phyloP scores from a whole-genome alignment of 2,329 filamentous ascomycete genomes.

The Alternaria ventricosa region DNA sequence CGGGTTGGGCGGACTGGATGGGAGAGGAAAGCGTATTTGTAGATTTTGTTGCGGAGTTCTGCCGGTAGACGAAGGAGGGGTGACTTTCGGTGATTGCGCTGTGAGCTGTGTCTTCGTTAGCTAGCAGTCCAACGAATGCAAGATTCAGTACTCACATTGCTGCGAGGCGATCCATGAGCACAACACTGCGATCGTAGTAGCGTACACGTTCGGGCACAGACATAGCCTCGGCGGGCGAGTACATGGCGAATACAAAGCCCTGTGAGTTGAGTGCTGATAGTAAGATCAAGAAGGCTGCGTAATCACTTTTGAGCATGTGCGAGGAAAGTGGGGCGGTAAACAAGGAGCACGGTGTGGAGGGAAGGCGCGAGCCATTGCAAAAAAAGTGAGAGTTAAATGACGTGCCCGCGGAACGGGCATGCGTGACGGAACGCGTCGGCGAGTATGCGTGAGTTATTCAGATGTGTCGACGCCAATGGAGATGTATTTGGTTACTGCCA shows the following conservation, averaged over 20 bases:
- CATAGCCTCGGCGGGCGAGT: not conserved
- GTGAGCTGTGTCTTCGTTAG: not conserved
- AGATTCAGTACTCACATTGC: not conserved
- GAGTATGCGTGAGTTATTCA: not conserved
- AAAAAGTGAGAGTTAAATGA: not conserved
- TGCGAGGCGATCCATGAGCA: not conserved
- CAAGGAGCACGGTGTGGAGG: not conserved
- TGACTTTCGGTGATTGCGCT: constrained; percentile 7
- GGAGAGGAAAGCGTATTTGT: constrained; percentile 1
- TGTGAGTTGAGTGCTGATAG: not conserved
- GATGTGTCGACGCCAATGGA: not conserved
- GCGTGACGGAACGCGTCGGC: not conserved
- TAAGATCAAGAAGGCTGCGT: not conserved
- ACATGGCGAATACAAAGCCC: not conserved
- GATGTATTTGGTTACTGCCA: not conserved
- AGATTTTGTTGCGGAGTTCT: constrained; percentile 14
- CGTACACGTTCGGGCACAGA: not conserved
- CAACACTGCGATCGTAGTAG: not conserved
- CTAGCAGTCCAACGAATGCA: not conserved
- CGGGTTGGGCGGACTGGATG: not conserved
- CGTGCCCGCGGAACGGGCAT: not conserved
- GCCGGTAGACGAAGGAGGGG: constrained; percentile 13
- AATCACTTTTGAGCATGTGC: not conserved
- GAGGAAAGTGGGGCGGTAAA: constrained; percentile 2
- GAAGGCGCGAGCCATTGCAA: not conserved